Percentiles rank a stretch among this genome's conserved stretches.
phyloP scores from a whole-genome alignment of 116 monocot genomes.

The Papilionanthe hybrid region DNA sequence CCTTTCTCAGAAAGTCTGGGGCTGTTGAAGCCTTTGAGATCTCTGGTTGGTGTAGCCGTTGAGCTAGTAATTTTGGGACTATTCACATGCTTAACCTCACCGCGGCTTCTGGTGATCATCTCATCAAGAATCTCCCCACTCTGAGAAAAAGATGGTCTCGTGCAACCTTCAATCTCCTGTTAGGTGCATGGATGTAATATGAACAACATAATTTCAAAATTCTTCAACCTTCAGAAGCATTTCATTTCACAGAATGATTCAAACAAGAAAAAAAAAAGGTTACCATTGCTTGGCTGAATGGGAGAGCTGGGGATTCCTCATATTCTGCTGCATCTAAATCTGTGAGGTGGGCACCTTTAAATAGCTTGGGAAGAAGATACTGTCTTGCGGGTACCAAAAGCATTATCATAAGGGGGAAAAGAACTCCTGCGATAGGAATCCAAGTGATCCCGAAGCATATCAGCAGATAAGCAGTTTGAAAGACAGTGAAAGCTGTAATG shows the following conservation, averaged over 20 bases:
- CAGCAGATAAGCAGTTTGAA: slow-evolving; percentile 57
- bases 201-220: not conserved
- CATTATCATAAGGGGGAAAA: slow-evolving; percentile 76
- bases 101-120: slow-evolving; percentile 69
- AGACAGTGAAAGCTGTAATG: slow-evolving; percentile 48
- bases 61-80: slow-evolving; percentile 47
- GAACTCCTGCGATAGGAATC: slow-evolving; percentile 64
- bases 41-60: slow-evolving; percentile 12
- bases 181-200: no score
- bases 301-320: slow-evolving; percentile 55
- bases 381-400: slow-evolving; percentile 62
- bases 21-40: slow-evolving; percentile 22
- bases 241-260: not conserved
- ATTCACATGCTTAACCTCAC: slow-evolving; percentile 52
- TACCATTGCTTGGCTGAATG: slow-evolving; percentile 25
- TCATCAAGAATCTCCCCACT: slow-evolving; percentile 56
- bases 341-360: slow-evolving; percentile 52
- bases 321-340: slow-evolving; percentile 73
- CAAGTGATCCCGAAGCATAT: slow-evolving; percentile 73
- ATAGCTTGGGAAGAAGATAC: slow-evolving; percentile 59
- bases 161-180: slow-evolving; percentile 18
- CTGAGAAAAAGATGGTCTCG: slow-evolving; percentile 10
- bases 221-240: not conserved
- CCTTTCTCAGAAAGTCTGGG: slow-evolving; percentile 30
- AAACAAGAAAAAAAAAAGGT: not conserved